Evolutionary conservation across 495 filamentous ascomycete species (phyloP).

Genomic region (Xylaria longipes): DNA sequence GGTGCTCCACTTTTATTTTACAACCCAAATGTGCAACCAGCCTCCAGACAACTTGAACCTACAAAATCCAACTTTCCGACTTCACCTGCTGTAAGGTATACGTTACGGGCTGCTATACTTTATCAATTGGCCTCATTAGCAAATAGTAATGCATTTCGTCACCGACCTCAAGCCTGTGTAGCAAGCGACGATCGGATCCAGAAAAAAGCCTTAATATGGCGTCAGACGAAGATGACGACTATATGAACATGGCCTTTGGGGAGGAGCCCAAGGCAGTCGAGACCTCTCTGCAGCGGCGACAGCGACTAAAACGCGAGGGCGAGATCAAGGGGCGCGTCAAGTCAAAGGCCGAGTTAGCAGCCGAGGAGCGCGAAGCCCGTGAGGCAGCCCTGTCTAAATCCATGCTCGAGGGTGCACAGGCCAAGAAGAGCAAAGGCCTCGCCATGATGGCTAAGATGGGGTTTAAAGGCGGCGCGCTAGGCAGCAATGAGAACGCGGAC

Average conservation of each 20-base stretch:
- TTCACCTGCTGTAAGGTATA: not conserved
- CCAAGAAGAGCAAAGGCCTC: slow-evolving; percentile 74
- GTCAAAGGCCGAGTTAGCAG: slow-evolving; percentile 83
- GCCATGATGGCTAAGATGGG: slow-evolving; percentile 98
- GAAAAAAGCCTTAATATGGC: slow-evolving; percentile 6
- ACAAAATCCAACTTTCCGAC: not conserved
- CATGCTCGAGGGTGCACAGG: slow-evolving; percentile 58
- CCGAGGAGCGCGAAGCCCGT: slow-evolving; percentile 69
- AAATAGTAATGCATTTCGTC: not conserved
- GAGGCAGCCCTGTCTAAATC: slow-evolving; percentile 76
- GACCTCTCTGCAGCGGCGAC: slow-evolving; percentile 63
- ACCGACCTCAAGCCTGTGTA: too few relatives aligned
- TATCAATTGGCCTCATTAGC: not conserved
- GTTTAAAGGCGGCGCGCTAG: slow-evolving; percentile 77
- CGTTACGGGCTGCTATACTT: not conserved
- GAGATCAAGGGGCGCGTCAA: slow-evolving; percentile 66
- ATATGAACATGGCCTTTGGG: slow-evolving; percentile 69
- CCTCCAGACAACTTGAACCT: not conserved
- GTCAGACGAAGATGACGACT: slow-evolving; percentile 62
- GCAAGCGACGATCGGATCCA: not conserved
- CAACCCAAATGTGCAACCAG: slow-evolving; percentile 8
- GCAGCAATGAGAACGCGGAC: slow-evolving; percentile 53
- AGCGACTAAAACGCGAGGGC: slow-evolving; percentile 62
- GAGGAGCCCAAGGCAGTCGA: slow-evolving; percentile 46
- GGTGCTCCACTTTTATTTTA: slow-evolving; percentile 20